Evolutionary conservation across 202 grass and related monocot species (phyloP).

Genomic region (Panicum hallii): DNA sequence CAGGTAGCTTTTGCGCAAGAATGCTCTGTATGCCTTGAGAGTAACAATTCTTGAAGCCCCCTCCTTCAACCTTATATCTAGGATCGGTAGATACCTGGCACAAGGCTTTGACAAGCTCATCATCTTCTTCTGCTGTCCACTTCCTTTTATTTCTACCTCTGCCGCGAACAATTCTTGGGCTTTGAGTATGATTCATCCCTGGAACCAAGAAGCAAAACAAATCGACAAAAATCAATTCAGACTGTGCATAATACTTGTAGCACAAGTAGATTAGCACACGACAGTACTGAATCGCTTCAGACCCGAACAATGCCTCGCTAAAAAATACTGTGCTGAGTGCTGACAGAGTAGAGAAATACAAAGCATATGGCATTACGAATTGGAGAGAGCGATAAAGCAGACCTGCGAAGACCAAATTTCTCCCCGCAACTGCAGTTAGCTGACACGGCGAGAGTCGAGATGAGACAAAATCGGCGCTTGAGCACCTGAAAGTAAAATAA

Average conservation of each 20-base stretch:
- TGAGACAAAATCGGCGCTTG: constrained; percentile 2
- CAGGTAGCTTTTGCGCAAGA: constrained; percentile 49
- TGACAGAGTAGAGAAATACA: background rate
- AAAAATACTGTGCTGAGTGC: background rate
- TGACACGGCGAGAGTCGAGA: background rate
- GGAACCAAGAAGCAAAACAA: background rate
- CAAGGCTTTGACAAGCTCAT: constrained; percentile 56
- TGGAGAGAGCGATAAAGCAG: background rate
- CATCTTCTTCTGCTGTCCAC: constrained; percentile 50
- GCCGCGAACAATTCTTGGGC: constrained; percentile 25
- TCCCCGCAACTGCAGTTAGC: background rate
- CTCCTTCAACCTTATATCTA: constrained; percentile 56
- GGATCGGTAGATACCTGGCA: constrained; percentile 50
- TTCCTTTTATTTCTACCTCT: constrained; percentile 64
- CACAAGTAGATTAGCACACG: background rate
- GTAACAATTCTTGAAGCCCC: constrained; percentile 61
- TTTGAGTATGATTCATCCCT: constrained; percentile 40
- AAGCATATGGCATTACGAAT: background rate
- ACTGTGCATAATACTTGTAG: background rate
- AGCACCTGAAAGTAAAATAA: background rate
- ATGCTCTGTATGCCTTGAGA: constrained; percentile 52
- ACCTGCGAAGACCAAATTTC: background rate
- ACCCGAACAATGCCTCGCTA: background rate
- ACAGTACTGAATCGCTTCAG: background rate
- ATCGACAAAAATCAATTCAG: background rate